Evolutionary conservation across 208 protist genomes (phyloP), one percentile per base, ranked within the genome.

Genomic region (Trypanosoma rangeli): DNA sequence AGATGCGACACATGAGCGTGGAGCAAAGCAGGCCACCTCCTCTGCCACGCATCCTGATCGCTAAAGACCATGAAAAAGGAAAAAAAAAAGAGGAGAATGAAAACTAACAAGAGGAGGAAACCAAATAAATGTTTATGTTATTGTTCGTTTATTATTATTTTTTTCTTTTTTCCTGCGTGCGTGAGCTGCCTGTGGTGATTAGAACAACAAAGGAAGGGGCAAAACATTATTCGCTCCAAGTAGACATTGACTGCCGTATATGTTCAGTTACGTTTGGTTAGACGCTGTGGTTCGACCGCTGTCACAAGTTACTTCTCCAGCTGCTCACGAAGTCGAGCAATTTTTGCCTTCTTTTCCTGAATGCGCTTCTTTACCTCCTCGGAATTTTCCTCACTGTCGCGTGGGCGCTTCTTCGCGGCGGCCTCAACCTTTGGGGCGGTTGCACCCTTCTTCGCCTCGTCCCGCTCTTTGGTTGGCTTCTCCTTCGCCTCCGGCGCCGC

Each of bases 271-370:
- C 13, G 16, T 50, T 50, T 22, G 20, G 3, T 50, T 50, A 50
- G 20, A 22, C 46, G 46, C 4, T 50, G 46, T 16, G 20, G 13
- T 16, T 22, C 13, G 16, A 50, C 46, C 13, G 20, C 46, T 22
- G 16, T 50, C 20, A 50, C 3, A 16, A 22, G 20, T 53, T 80
- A 26, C 22, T 80, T 39, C 67, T 84, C 79, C n/a, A 76, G 62
- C 44, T 86, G 66, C 0, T 60, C 64, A 35, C 90, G 85, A 20
- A 89, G 82, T 29, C 82, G 64, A 12, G 74, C 76, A 35, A 94
- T 76, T 42, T 76, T 73, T 9, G 70, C 80, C 60, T 87, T 92
- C 66, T 94, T 95, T 61, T 78, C 82, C 24, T 75, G 71, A 56
- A 95, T 86, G 52, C 87, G 85, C 29, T 67, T 76, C 48, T 81